phyloP scores from a whole-genome alignment of 108 stramenopile species.

The Cyclotella atomus region DNA sequence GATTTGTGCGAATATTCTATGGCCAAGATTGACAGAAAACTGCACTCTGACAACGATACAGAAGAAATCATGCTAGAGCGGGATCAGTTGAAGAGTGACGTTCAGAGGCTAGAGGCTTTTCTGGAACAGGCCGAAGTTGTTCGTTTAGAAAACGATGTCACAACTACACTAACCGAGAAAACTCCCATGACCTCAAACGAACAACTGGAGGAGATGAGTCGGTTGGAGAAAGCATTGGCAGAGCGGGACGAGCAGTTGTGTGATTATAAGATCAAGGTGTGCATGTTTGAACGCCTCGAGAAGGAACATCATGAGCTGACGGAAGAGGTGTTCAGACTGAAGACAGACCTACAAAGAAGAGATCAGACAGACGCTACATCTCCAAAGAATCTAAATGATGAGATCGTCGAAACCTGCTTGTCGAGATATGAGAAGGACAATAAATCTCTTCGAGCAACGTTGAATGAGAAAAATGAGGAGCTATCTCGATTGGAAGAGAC shows the following conservation, averaged over 20 bases:
- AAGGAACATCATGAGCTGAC: slow-evolving; percentile 12
- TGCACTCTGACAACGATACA: neutral
- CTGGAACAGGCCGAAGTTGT: neutral
- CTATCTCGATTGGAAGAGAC: neutral
- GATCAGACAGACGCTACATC: neutral
- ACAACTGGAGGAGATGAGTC: neutral
- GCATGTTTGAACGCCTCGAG: neutral
- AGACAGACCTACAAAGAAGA: neutral
- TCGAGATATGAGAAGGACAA: neutral
- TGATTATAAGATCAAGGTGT: neutral
- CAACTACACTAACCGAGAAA: neutral
- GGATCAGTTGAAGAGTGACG: slow-evolving; percentile 11
- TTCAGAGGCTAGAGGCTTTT: neutral
- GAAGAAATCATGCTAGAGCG: neutral
- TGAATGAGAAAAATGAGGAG: neutral
- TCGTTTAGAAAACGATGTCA: neutral
- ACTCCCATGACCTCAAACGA: neutral
- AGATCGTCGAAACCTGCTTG: neutral
- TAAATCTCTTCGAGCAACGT: neutral
- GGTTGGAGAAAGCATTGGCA: neutral
- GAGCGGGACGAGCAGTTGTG: neutral
- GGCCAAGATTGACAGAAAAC: neutral
- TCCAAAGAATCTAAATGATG: neutral
- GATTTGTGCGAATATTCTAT: neutral
- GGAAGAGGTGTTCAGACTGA: slow-evolving; percentile 1